A percentile compares a stretch with the other conserved stretches of the same genome.
Conservation (phyloP, 257 asterid genomes). For the Fraxinus excelsior region DNA sequence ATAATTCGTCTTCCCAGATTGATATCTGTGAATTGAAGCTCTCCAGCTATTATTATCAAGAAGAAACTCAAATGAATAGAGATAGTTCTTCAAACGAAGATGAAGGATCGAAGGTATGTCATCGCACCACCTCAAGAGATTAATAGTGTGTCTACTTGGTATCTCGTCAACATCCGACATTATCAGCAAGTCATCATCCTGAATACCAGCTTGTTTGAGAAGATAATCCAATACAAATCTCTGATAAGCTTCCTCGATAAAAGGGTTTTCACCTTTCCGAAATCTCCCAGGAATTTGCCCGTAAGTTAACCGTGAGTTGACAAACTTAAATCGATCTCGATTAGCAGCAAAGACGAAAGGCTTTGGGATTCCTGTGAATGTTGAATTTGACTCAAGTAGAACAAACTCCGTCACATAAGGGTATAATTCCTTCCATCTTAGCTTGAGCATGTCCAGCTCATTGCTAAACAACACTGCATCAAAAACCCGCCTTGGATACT, state of each 20-base stretch:
- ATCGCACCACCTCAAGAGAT: constrained; percentile 86
- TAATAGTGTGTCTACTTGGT: constrained; percentile 70
- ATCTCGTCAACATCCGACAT: constrained; percentile 96
- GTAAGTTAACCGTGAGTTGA: constrained; percentile 69
- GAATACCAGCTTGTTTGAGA: constrained; percentile 73
- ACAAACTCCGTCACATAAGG: constrained; percentile 80
- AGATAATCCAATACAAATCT: constrained; percentile 75
- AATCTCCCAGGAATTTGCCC: constrained; percentile 73
- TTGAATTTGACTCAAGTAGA: constrained; percentile 78
- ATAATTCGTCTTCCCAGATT: constrained; percentile 67
- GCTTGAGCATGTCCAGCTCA: constrained; percentile 71
- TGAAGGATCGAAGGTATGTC: constrained; percentile 71
- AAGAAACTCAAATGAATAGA: constrained; percentile 79
- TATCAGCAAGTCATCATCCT: constrained; percentile 76
- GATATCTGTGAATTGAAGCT: constrained; percentile 73
- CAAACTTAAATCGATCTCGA: constrained; percentile 57
- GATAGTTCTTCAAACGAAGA: constrained; percentile 71
- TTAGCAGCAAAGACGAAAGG: constrained; percentile 58
- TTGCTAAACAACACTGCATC: constrained; percentile 87
- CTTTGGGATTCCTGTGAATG: constrained; percentile 80
- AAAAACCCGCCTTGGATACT: constrained; percentile 75
- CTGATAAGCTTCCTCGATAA: constrained; percentile 82
- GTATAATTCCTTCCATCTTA: constrained; percentile 85
- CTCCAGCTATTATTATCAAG: constrained; percentile 81
- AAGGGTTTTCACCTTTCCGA: constrained; percentile 74